A percentile compares a stretch with the other conserved stretches of the same genome.
Conservation (phyloP, 768 basidiomycete genomes). For the Hydnomerulius pinastri region DNA sequence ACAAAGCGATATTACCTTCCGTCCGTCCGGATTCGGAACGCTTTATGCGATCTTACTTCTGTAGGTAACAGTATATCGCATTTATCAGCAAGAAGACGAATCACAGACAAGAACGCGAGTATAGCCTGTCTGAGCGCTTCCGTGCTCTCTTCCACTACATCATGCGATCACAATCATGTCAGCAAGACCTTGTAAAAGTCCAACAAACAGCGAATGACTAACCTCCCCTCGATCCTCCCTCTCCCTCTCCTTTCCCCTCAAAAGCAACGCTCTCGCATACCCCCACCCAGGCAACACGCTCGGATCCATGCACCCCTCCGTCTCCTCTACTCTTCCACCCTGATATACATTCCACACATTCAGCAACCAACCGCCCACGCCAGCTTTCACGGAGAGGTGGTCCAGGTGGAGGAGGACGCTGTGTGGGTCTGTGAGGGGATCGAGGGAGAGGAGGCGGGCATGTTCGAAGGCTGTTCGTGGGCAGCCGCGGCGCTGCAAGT, state of each 20-base stretch:
- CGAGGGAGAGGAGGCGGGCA: slow-evolving; percentile 80
- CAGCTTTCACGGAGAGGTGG: slow-evolving; percentile 78
- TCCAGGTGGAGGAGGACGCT: slow-evolving; percentile 84
- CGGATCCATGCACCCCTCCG: slow-evolving; percentile 45
- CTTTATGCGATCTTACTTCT: slow-evolving; percentile 56
- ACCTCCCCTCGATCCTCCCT: slow-evolving; percentile 44
- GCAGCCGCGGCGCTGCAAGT: slow-evolving; percentile 87
- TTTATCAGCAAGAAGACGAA: slow-evolving; percentile 85
- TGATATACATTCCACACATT: slow-evolving; percentile 48
- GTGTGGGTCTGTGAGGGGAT: slow-evolving; percentile 88
- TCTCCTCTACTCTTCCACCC: slow-evolving; percentile 8
- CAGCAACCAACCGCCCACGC: slow-evolving; percentile 80
- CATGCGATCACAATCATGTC: slow-evolving; percentile 34
- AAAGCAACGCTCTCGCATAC: slow-evolving; percentile 69
- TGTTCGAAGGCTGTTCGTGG: slow-evolving; percentile 91
- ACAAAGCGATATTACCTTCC: slow-evolving; percentile 48
- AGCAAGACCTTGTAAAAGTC: background rate
- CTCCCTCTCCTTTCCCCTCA: slow-evolving; percentile 54
- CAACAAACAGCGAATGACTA: background rate
- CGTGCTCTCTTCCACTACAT: slow-evolving; percentile 55
- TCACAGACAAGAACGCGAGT: slow-evolving; percentile 74
- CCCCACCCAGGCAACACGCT: slow-evolving; percentile 75
- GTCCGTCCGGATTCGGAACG: slow-evolving; percentile 73
- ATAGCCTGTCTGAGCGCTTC: slow-evolving; percentile 74
- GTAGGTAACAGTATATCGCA: slow-evolving; percentile 67